Evolutionary conservation across 2,329 filamentous ascomycete species (phyloP).

Genomic region (Metarhizium album): DNA sequence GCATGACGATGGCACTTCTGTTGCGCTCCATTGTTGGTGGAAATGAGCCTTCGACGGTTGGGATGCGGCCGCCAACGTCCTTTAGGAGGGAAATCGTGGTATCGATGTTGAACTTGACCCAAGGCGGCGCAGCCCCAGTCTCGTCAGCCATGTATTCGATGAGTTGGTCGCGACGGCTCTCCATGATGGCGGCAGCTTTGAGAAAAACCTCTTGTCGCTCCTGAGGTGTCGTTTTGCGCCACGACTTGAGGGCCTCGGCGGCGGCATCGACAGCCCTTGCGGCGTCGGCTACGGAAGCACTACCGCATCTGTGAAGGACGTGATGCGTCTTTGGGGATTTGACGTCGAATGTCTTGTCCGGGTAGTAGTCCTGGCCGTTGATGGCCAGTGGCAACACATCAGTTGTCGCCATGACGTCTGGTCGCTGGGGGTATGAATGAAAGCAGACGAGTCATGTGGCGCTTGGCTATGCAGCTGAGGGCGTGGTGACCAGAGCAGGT

Average conservation of each 20-base stretch:
- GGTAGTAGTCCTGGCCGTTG: conserved; percentile 31
- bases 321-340: conserved; percentile 42
- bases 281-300: conserved; percentile 45
- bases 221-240: conserved; percentile 51
- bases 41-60: conserved; percentile 26
- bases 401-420: background rate
- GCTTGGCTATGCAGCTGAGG: background rate
- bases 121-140: conserved; percentile 28
- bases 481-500: background rate
- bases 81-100: conserved; percentile 27
- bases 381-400: conserved; percentile 29
- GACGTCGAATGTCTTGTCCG: conserved; percentile 42
- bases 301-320: conserved; percentile 44
- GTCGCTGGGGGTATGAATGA: background rate
- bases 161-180: conserved; percentile 49
- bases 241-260: conserved; percentile 56
- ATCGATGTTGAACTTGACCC: conserved; percentile 30
- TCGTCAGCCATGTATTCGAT: conserved; percentile 45
- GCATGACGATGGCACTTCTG: conserved; percentile 50
- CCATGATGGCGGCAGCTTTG: conserved; percentile 55
- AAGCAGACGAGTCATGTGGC: background rate
- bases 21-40: conserved; percentile 20
- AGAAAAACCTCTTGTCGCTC: conserved; percentile 59
- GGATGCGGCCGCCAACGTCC: conserved; percentile 33
- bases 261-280: conserved; percentile 43